These are phyloP conservation scores for Mycena chlorophos DNA, from an alignment of 768 basidiomycete species.

Conservation along the genomic window DNA sequence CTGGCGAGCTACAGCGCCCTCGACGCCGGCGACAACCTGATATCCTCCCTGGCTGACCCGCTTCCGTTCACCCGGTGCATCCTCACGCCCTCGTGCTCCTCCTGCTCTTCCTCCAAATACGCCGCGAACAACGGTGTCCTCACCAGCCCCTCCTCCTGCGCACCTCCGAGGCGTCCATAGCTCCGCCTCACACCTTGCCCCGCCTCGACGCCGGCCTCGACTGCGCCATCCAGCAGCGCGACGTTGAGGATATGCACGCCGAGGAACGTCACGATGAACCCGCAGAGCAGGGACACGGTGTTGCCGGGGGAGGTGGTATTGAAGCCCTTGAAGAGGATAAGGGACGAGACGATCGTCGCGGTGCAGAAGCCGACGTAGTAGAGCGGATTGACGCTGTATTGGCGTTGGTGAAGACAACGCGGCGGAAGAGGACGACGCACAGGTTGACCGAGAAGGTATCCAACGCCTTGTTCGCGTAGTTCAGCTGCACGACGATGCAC, in stretches of 20 bases:
- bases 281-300: slow-evolving; percentile 66
- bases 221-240: slow-evolving; percentile 10
- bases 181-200: neutral
- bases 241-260: slow-evolving; percentile 21
- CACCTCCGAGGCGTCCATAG: neutral
- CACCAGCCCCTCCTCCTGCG: neutral
- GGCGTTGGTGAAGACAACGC: neutral
- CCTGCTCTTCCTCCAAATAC: neutral
- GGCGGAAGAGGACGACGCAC: slow-evolving; percentile 50
- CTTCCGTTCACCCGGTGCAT: neutral
- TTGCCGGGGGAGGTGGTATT: slow-evolving; percentile 81
- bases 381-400: slow-evolving; percentile 85
- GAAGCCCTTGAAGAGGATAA: slow-evolving; percentile 97
- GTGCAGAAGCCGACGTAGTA: slow-evolving; percentile 97
- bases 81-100: neutral
- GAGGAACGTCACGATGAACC: slow-evolving; percentile 34
- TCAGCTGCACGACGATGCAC: slow-evolving; percentile 94
- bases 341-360: slow-evolving; percentile 87
- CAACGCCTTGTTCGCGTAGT: slow-evolving; percentile 96
- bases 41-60: neutral
- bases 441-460: slow-evolving; percentile 97
- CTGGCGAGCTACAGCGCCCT: no score
- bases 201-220: neutral
- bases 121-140: neutral
- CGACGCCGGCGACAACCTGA: neutral